Evolutionary conservation across 2,329 filamentous ascomycete genomes (phyloP), one percentile per base, ranked within the genome.

Genomic region (Rachicladosporium sp.): DNA sequence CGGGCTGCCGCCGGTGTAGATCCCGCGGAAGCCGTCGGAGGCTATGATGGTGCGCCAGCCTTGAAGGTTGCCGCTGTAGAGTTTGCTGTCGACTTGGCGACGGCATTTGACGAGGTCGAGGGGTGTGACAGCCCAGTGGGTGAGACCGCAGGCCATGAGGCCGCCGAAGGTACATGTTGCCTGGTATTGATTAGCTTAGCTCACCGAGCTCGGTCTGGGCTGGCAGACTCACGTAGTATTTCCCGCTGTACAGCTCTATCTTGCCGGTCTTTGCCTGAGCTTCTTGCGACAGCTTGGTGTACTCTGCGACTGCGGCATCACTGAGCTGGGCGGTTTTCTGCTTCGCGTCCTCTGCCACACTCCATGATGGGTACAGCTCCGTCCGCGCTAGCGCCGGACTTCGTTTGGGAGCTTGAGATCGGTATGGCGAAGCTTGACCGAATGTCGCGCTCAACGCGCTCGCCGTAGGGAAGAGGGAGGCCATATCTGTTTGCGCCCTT

Each of bases 221-320:
- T 10, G 12, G 10, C 11, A 12, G 15, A 41, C 38, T 41, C 82
- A 66, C 91, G 15, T 19, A 94, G 67, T 85, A 93, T 51, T 82
- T 80, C 34, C 69, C 45, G 37, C 80, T 80, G 65, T 82, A 91
- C 35, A 89, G 69, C 66, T 91, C 79, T 47, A 93, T 85, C 41
- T 76, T 68, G 45, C 80, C 81, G 7, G 76, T 60, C 55, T 80
- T 82, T 13, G 70, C 68, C 61, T 84, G 76, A 6, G 76, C 78
- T 43, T 73, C 75, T 30, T 70, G 61, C 58, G 74, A 80, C 19
- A 80, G 83, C 56, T 79, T 78, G 41, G 84, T 73, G 47, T 84
- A 74, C 58, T 89, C 83, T 40, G 70, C 71, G 19, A 72, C 64
- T 3, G 84, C 83, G 53, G 84, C 80, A 39, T 72, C 69, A 53